Base-by-base conservation (phyloP, 345 rosid genomes). In the Rhodomyrtus tomentosa region DNA sequence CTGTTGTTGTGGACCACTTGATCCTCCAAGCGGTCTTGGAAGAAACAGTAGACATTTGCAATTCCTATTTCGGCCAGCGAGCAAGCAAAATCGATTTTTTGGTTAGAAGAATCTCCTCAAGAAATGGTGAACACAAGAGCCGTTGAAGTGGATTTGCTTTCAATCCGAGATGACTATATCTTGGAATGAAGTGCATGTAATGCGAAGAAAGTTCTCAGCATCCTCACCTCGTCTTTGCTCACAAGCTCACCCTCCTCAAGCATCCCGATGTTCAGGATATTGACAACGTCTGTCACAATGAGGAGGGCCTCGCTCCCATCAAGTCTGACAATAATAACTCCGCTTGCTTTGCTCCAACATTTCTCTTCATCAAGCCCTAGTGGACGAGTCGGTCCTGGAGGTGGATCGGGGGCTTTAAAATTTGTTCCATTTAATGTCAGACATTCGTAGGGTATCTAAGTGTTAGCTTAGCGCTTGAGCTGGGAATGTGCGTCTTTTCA, bases 121-220 rank as follows among this genome's bases (percentile, higher is more conserved):
- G 52, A 50, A 50, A 50, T 14, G 14, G 18, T 50, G 52, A 50
- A 50, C 52, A 50, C 5, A 6, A 14, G 52, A 50, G 52, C 52
- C 52, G 5, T 50, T 50, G 49, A 45, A 45, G 49, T 45, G 49
- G 49, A 45, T 45, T 45, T 45, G 49, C 49, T 45, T 45, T 45
- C 49, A 45, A 45, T 45, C 49, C 49, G 10, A 45, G 49, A 45
- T 45, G 49, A 45, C 7, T 45, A 45, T 45, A 45, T 45, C 49
- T 45, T 45, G 49, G 9, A 45, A 45, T 45, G 49, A 45, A 45
- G 49, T 8, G 49, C 49, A 8, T 45, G 49, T 45, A 45, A 45
- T 45, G 88, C 14, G 88, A 92, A 4, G 99, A 95, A 55, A 99
- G 94, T 90, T 86, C 92, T 79, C 98, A 96, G 89, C 98, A 95